Evolutionary conservation across 495 filamentous ascomycete genomes (phyloP).

Genomic region (Penicillium mononematosum): DNA sequence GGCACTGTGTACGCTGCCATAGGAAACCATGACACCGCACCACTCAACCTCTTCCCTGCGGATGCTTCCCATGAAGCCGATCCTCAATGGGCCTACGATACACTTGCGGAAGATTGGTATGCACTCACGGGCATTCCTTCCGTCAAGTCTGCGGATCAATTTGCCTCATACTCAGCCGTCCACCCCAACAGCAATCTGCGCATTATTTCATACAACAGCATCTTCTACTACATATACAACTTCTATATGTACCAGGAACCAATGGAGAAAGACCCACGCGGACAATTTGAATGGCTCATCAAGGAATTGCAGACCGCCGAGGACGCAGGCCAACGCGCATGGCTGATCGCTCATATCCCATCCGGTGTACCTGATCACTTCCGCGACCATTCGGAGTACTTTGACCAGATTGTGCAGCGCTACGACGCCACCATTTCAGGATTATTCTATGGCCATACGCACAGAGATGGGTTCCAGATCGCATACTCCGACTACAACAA

Average conservation of each 20-base stretch:
- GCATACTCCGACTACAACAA: conserved; percentile 48
- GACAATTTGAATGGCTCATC: conserved; percentile 51
- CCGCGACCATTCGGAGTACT: conserved; percentile 51
- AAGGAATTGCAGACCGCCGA: conserved; percentile 52
- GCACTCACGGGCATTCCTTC: conserved; percentile 43
- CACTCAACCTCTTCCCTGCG: conserved; percentile 52
- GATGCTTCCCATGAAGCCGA: conserved; percentile 30
- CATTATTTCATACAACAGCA: conserved; percentile 58
- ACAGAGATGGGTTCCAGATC: conserved; percentile 55
- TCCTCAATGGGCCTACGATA: conserved; percentile 53
- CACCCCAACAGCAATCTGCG: conserved; percentile 44
- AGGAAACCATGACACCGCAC: conserved; percentile 57
- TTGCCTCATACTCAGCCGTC: conserved; percentile 51
- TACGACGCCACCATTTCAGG: conserved; percentile 54
- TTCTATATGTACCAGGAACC: conserved; percentile 51
- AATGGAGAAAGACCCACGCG: conserved; percentile 49
- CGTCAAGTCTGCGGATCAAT: conserved; percentile 34
- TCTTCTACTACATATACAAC: conserved; percentile 57
- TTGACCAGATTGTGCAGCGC: conserved; percentile 54
- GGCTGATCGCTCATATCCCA: conserved; percentile 55
- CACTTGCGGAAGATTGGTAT: conserved; percentile 46
- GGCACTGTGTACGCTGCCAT: conserved; percentile 48
- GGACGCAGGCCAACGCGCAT: conserved; percentile 49
- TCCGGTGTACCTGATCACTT: conserved; percentile 47
- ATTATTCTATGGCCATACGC: conserved; percentile 59